A percentile compares a stretch with the other conserved stretches of the same genome.
phyloP scores from a whole-genome alignment of 495 filamentous ascomycete species.

The Bacidia gigantensis region DNA sequence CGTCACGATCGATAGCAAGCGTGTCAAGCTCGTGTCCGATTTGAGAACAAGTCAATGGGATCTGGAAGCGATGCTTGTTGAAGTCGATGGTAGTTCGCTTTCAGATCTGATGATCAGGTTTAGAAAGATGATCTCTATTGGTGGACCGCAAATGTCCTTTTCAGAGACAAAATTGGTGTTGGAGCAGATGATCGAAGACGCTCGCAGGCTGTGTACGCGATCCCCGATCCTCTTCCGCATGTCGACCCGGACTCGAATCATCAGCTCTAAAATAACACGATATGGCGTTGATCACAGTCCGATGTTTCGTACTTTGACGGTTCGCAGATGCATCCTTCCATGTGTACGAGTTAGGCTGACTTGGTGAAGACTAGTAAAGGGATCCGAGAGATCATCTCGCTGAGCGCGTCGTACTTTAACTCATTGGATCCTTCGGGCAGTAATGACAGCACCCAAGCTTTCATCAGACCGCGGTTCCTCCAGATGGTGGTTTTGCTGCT shows the following conservation, averaged over 20 bases:
- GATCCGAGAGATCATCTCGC: slow-evolving; percentile 24
- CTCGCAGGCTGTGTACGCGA: slow-evolving; percentile 21
- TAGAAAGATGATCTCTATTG: slow-evolving; percentile 15
- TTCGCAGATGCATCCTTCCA: not conserved
- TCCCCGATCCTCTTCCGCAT: slow-evolving; percentile 27
- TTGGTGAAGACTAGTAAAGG: slow-evolving; percentile 20
- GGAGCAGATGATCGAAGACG: slow-evolving; percentile 28
- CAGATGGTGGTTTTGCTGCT: slow-evolving; percentile 28
- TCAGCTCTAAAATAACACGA: slow-evolving; percentile 24
- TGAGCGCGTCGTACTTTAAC: slow-evolving; percentile 24
- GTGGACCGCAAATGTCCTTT: slow-evolving; percentile 21
- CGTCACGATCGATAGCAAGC: slow-evolving; percentile 22
- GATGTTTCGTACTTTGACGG: slow-evolving; percentile 23
- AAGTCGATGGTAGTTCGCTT: slow-evolving; percentile 23
- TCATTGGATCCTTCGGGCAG: slow-evolving; percentile 19
- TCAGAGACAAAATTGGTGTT: slow-evolving; percentile 22
- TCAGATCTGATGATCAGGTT: slow-evolving; percentile 20
- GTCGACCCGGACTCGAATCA: slow-evolving; percentile 23
- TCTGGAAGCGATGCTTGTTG: slow-evolving; percentile 21
- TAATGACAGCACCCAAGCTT: slow-evolving; percentile 16
- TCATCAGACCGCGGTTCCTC: slow-evolving; percentile 25
- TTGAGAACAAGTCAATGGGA: slow-evolving; percentile 18
- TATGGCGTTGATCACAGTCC: slow-evolving; percentile 24
- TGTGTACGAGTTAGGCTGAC: not conserved
- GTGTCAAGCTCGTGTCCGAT: slow-evolving; percentile 19